Conservation (phyloP, 2,329 filamentous ascomycete genomes). For the Polytolypa hystricis region DNA sequence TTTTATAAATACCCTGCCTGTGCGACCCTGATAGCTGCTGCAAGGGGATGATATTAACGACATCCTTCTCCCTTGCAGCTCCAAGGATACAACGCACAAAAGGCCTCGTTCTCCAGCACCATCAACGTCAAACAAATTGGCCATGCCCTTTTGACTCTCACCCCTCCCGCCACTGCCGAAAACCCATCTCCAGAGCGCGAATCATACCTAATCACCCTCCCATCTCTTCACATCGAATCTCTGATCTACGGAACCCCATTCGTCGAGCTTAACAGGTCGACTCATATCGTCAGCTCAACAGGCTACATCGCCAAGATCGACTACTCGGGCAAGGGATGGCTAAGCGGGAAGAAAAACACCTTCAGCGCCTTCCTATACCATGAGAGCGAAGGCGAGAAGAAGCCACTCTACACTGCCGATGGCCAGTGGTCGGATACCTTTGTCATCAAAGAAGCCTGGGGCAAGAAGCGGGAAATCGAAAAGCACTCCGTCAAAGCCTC, state of each 20-base stretch:
- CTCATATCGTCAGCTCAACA: constrained; percentile 74
- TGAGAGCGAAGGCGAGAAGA: constrained; percentile 53
- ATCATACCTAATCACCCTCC: constrained; percentile 82
- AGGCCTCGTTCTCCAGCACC: constrained; percentile 84
- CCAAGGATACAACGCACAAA: constrained; percentile 88
- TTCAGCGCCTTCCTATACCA: constrained; percentile 67
- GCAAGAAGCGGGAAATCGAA: constrained; percentile 40
- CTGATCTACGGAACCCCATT: constrained; percentile 66
- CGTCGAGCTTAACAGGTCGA: constrained; percentile 76
- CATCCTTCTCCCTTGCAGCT: no score
- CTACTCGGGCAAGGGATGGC: constrained; percentile 87
- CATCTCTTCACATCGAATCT: constrained; percentile 84
- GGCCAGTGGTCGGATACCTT: constrained; percentile 87
- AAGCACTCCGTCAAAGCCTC: constrained; percentile 49
- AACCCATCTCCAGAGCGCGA: constrained; percentile 37
- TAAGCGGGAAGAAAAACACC: constrained; percentile 90
- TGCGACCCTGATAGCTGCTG: no score
- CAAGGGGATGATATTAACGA: no score
- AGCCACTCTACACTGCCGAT: constrained; percentile 64
- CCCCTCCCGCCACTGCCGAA: constrained; percentile 41
- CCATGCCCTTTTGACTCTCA: constrained; percentile 69
- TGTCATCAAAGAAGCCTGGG: constrained; percentile 58
- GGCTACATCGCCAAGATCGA: constrained; percentile 85
- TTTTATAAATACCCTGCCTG: constrained; percentile 5
- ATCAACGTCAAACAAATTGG: constrained; percentile 94